phyloP scores from a whole-genome alignment of 1,284 basidiomycete genomes.

The Puccinia horiana region DNA sequence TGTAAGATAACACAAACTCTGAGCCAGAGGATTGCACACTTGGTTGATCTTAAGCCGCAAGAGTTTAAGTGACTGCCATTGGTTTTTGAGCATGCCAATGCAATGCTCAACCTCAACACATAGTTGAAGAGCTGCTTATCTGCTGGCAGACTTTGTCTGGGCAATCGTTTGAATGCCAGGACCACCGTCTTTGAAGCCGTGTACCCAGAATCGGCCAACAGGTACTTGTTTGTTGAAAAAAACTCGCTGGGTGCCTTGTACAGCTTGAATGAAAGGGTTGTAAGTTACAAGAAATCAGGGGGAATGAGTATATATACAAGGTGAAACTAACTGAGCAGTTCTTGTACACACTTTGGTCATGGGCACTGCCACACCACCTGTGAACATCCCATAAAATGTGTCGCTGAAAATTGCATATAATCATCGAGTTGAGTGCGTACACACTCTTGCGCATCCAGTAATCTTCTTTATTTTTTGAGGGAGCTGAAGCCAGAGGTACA shows the following conservation, averaged over 20 bases:
- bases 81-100: conserved; percentile 32
- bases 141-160: neutral
- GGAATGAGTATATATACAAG: too few species aligned
- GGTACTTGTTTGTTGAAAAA: neutral
- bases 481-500: neutral
- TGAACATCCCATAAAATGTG: neutral
- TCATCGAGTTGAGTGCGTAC: neutral
- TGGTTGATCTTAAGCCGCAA: neutral
- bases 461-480: neutral
- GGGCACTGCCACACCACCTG: conserved; percentile 21
- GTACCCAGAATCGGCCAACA: conserved; percentile 33
- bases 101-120: conserved; percentile 19
- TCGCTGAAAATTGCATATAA: conserved; percentile 1
- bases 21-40: neutral
- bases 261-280: neutral
- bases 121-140: conserved; percentile 28
- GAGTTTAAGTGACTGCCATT: conserved; percentile 9
- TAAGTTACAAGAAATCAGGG: neutral
- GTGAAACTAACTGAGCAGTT: neutral
- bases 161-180: neutral
- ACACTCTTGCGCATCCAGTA: neutral
- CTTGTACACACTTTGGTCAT: neutral
- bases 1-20: neutral
- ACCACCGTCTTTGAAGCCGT: neutral
- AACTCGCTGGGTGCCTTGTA: neutral